These are phyloP conservation scores for Metarhizium anisopliae DNA, from an alignment of 2,329 filamentous ascomycete genomes.

Conservation along the genomic window DNA sequence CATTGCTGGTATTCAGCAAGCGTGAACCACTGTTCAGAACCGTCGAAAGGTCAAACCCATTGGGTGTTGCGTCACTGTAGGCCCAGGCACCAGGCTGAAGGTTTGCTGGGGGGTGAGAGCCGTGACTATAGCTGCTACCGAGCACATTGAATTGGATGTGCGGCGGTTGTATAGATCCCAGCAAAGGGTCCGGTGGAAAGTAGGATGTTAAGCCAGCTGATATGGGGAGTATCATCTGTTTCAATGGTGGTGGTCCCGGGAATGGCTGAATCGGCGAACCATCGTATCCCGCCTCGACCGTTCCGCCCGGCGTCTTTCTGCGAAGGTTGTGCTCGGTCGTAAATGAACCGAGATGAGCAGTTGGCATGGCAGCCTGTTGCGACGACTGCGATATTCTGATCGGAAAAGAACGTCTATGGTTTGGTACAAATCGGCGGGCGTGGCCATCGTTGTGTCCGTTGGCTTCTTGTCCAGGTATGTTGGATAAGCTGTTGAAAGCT, in stretches of 20 bases:
- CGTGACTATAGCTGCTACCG: not conserved
- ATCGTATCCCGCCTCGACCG: slow-evolving; percentile 84
- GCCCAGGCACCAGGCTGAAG: not conserved
- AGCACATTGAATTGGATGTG: slow-evolving; percentile 1
- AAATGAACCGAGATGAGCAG: slow-evolving; percentile 10
- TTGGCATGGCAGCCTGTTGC: slow-evolving; percentile 9
- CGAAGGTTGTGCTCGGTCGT: slow-evolving; percentile 52
- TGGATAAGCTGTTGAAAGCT: slow-evolving; percentile 23
- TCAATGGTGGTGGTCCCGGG: slow-evolving; percentile 65
- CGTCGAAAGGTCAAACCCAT: not conserved
- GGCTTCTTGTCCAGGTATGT: not conserved
- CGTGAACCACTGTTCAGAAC: not conserved
- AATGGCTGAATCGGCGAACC: slow-evolving; percentile 66
- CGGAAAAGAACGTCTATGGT: slow-evolving; percentile 20
- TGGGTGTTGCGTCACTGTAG: not conserved
- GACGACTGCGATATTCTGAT: slow-evolving; percentile 23
- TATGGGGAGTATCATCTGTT: slow-evolving; percentile 71
- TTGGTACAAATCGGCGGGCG: slow-evolving; percentile 12
- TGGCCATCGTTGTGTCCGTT: slow-evolving; percentile 2
- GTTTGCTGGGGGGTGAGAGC: not conserved
- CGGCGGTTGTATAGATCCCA: slow-evolving; percentile 7
- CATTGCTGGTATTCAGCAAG: not conserved
- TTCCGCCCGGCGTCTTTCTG: slow-evolving; percentile 91
- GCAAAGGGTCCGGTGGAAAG: slow-evolving; percentile 5
- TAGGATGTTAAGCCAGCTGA: slow-evolving; percentile 13